Base-by-base conservation (phyloP, 768 basidiomycete species). In the Boletus reticuloceps region DNA sequence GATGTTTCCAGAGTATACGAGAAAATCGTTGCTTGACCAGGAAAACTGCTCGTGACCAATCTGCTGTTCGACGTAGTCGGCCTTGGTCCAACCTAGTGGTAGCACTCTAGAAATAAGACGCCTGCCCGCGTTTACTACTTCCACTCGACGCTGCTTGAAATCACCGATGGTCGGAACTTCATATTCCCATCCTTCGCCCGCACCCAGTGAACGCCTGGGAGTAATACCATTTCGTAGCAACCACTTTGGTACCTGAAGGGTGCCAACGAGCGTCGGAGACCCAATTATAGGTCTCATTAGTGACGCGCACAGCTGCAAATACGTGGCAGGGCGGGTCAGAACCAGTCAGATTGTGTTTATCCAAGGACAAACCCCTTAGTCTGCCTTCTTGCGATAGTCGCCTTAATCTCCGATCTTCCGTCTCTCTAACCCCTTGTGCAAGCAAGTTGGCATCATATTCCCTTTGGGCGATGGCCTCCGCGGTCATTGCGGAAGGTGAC, bases 151-250 rank as follows among this genome's bases (percentile, higher is more conserved):
- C 34, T 58, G 55, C 47, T 54, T 47, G 22, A 20, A 20, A 20
- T 58, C 42, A 5, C 34, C 17, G 10, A 61, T 39, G 12, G 47
- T 14, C 25, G 85, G 84, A 25, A 86, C 75, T 7, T 68, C 45
- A 56, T 84, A 89, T 64, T 82, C 78, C 88, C 88, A 89, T 40
- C 82, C 85, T 74, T 89, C 88, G 2, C 85, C 86, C 1, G 85
- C 86, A 36, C 84, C 85, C 32, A 89, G 73, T 47, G 83, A 84
- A 8, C 88, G 81, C 5, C 48, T n/a, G 58, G 6, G 82, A 82
- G 25, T 83, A 88, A 58, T 88, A 89, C 87, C 88, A 88, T 65
- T 89, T 89, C 12, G 87, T 89, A n/a, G 87, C 85, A 50, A 89
- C 72, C 17, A 89, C 69, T 59, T 77, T 83, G 31, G 68, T 60